phyloP scores from a whole-genome alignment of 768 basidiomycete species.

The Russula virescens region DNA sequence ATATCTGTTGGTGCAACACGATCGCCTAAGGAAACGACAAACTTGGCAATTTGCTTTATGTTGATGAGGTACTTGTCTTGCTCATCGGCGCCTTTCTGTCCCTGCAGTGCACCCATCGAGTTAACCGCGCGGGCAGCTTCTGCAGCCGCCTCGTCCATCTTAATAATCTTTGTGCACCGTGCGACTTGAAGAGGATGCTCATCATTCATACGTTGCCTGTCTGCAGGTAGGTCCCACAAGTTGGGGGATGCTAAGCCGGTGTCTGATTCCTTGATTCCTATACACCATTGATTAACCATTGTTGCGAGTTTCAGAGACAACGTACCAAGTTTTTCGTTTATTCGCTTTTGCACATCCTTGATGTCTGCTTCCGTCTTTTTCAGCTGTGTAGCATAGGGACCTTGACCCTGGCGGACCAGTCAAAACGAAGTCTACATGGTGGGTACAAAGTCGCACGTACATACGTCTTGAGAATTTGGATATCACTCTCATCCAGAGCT shows the following conservation, averaged over 20 bases:
- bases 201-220: constrained; percentile 83
- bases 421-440: not conserved
- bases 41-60: constrained; percentile 99
- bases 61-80: constrained; percentile 99
- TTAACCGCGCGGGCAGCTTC: constrained; percentile 77
- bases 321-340: constrained; percentile 95
- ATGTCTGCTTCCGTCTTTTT: constrained; percentile 90
- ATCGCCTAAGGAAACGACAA: constrained; percentile 95
- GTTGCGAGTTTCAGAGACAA: not conserved
- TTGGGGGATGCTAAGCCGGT: constrained; percentile 96
- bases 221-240: constrained; percentile 94
- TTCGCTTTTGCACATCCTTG: constrained; percentile 92
- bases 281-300: not conserved
- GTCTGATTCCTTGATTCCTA: constrained; percentile 96
- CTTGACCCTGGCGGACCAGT: constrained; percentile 71
- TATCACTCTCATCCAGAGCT: constrained; percentile 98
- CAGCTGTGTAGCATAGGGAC: constrained; percentile 85
- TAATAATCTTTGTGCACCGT: constrained; percentile 97
- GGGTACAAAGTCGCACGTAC: constrained; percentile 39
- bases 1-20: constrained; percentile 97
- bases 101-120: constrained; percentile 67
- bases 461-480: constrained; percentile 98
- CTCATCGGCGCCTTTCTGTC: constrained; percentile 96
- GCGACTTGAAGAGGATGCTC: constrained; percentile 96
- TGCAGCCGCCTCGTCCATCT: constrained; percentile 67